Evolutionary conservation across 2,329 filamentous ascomycete genomes (phyloP), one percentile per base, ranked within the genome.

Genomic region (Talaromyces sp.): DNA sequence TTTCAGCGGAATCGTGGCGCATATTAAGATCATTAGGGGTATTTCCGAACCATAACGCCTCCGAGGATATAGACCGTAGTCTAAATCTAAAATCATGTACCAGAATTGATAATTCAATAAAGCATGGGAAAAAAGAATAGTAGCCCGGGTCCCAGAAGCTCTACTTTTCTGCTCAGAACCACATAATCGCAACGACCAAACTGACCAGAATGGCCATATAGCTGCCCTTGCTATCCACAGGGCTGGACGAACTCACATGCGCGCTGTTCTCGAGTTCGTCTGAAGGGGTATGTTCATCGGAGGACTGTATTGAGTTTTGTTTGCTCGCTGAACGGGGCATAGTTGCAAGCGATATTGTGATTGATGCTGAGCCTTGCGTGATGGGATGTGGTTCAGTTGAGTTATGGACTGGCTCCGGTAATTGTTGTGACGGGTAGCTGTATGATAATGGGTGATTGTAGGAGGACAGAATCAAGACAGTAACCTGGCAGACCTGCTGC

Each of bases 141-240:
- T 61, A 45, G 27, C 8, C 13, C 25, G 3, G 13, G 31, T 25
- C 22, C 13, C n/a, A n/a, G 37, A 25, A 39, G 11, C 9, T 31
- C 25, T 17, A n/a, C n/a, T 9, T 27, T 39, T 3, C 4, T 39
- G 43, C 41, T 63, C 39, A 66, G 8, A 66, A 64, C 65, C 65
- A 66, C 25, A 66, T 49, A 22, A 66, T 64, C 9, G 61, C 65
- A 56, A 66, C 65, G 6, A 66, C 45, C 45, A 66, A 31, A 61
- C 65, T 64, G 49, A 66, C 19, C 35, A 66, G 56, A 50, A 66
- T 62, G 25, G 65, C 65, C 37, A 66, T 62, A 27, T 61, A 66
- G n/a, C 65, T 66, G 31, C 61, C 56, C 6, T 62, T 62, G 49
- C 47, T 57, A 31, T 66, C 65, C 3, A 61, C 50, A 6, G 57